A percentile compares a stretch with the other conserved stretches of the same genome.
These are phyloP conservation scores for Ogataea nakhonphanomensis DNA, from an alignment of 805 yeast species.

Conservation along the genomic window DNA sequence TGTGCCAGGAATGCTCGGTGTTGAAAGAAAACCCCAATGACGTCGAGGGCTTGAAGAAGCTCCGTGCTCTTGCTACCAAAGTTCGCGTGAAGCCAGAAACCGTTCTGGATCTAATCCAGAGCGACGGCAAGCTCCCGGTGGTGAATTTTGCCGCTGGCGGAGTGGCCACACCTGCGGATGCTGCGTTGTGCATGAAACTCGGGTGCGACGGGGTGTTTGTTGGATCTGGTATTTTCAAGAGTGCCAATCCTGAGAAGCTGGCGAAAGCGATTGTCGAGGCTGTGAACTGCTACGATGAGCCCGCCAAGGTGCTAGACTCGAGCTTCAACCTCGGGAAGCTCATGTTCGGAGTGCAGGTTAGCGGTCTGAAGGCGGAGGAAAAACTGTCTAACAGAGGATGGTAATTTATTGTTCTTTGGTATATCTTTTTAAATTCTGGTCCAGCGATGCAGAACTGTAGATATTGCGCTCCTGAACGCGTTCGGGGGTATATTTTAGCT, in stretches of 20 bases:
- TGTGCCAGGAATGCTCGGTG: constrained; percentile 25
- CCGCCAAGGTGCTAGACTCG: constrained; percentile 55
- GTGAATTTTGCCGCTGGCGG: constrained; percentile 90
- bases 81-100: constrained; percentile 58
- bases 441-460: constrained; percentile 13
- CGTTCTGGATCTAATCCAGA: constrained; percentile 45
- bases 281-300: constrained; percentile 65
- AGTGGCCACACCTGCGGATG: constrained; percentile 84
- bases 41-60: constrained; percentile 25
- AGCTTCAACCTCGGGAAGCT: constrained; percentile 71
- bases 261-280: constrained; percentile 81
- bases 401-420: constrained; percentile 28
- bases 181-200: constrained; percentile 76
- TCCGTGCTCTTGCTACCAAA: constrained; percentile 50
- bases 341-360: constrained; percentile 70
- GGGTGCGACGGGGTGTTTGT: constrained; percentile 81
- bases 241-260: constrained; percentile 65
- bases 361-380: constrained; percentile 43
- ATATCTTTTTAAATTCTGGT: constrained; percentile 6
- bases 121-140: constrained; percentile 66
- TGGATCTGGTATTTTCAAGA: constrained; percentile 76
- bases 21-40: constrained; percentile 1
- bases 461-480: constrained; percentile 8
- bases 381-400: constrained; percentile 52
- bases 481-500: neutral